Conservation (phyloP, 2,329 filamentous ascomycete genomes). For the Cercospora sp. region DNA sequence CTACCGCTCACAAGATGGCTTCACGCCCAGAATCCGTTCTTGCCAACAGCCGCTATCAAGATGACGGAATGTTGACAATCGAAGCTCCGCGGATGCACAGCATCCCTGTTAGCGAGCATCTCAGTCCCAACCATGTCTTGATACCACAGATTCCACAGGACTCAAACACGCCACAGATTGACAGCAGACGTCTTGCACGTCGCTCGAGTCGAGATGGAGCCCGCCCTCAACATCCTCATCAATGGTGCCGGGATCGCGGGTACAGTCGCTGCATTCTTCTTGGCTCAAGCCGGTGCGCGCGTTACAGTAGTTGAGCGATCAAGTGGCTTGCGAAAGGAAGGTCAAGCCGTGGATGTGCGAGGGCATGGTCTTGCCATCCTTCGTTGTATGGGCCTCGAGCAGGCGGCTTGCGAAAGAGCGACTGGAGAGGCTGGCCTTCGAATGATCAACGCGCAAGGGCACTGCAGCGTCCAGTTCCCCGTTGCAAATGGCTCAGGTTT, state of each 20-base stretch:
- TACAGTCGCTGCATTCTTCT: constrained; percentile 40
- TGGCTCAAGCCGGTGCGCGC: constrained; percentile 37
- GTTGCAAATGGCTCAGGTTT: constrained; percentile 34
- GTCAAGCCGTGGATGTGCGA: constrained; percentile 36
- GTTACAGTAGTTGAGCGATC: constrained; percentile 42
- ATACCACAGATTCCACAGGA: background rate
- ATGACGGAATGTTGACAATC: constrained; percentile 4
- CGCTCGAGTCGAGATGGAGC: background rate
- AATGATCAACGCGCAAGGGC: constrained; percentile 30
- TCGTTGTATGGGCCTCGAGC: constrained; percentile 33
- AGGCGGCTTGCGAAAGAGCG: constrained; percentile 22
- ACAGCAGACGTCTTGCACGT: background rate
- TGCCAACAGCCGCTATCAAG: background rate
- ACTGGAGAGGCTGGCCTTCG: constrained; percentile 33
- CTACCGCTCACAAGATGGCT: background rate
- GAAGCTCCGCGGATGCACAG: background rate
- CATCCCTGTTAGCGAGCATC: background rate
- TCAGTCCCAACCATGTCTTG: background rate
- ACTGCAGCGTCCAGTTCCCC: constrained; percentile 32
- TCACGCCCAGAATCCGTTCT: background rate
- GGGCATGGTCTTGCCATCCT: constrained; percentile 33
- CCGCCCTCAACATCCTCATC: constrained; percentile 1
- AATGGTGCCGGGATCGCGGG: constrained; percentile 17
- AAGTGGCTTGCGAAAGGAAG: constrained; percentile 19
- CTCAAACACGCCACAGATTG: background rate